Evolutionary conservation across 371 early-diverging fungal genomes (phyloP), one percentile per base, ranked within the genome.

Genomic region (Zychaea mexicana): DNA sequence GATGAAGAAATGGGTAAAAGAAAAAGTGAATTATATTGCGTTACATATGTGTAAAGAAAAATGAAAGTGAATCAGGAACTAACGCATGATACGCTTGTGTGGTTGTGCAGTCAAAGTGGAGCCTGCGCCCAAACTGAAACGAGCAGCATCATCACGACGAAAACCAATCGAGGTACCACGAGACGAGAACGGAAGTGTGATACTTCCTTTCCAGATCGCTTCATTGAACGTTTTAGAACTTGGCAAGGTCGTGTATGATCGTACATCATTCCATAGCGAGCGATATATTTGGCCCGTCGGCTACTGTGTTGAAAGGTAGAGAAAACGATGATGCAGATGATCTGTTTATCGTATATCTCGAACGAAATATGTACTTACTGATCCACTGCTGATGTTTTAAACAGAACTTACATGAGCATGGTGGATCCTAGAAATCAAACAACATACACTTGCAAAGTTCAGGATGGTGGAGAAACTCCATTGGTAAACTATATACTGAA

Each of bases 401-500:
- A n/a, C 10, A 80, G 95, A 60, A 68, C 78, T 2, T 95, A 87
- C 66, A 84, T 87, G 67, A 93, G 94, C 70, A 92, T 90, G 81
- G 76, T 87, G 12, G 84, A 94, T 68, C 83, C 88, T 10, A 71
- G 75, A 3, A 71, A 70, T 26, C 77, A 82, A 33, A 86, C 89
- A 9, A 79, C 72, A 8, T 96, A 96, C 66, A 88, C 86, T 1
- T 93, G 93, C 63, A 83, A 77, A 52, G 88, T 96, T 22, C 76
- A 90, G 60, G 93, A 94, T 63, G 93, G 91, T 46, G 87, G 85
- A n/a, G 91, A 92, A 56, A 84, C 83, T 5, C 97, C 97, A 10
- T 33, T 71, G 70, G 81, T 81, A 76, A 59, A 47, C n/a, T n/a
- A n/a, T n/a, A n/a, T n/a, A n/a, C n/a, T n/a, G n/a, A n/a, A n/a